Base-by-base conservation (phyloP, 148 eudicot species). In the Rhododendron ferrugineum region DNA sequence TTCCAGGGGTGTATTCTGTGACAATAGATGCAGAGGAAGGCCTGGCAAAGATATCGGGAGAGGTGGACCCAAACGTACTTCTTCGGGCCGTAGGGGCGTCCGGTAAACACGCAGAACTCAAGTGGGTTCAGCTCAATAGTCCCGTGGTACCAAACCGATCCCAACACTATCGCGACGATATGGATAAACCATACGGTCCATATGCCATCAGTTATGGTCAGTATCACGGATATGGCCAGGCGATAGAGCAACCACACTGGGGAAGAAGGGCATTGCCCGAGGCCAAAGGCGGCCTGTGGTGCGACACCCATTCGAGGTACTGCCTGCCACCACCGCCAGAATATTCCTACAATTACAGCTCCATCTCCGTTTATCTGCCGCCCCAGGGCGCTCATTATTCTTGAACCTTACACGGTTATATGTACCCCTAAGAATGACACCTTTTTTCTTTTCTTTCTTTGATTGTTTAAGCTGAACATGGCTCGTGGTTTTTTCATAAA, bases 21-120 rank as follows among this genome's bases (percentile, higher is more conserved):
- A 64, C 73, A 32, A 88, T 90, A 66, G 83, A 86, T 82, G 85
- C 87, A 18, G 84, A 88, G 66, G 85, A 78, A 86, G 91, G 91
- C 14, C 58, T 77, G 28, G 89, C 73, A 11, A 85, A 80, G 68
- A 72, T 90, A 6, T 36, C 74, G 1, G 91, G 87, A 9, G 74
- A 88, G 64, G 83, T 88, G n/a, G 91, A 88, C 78, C 91, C 90
- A 6, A 90, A 86, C 77, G 1, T 88, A 52, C 80, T 90, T 0
- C 22, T 90, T 23, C 18, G 0, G 34, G 88, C 91, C 13, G 68
- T 90, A 49, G 77, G 84, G 34, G 79, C 82, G 80, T 68, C 85
- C 15, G 87, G 88, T 14, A 77, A 70, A 2, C 90, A 90, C n/a
- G 91, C 91, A 26, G 85, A 90, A 76, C 14, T 88, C 32, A 68